Evolutionary conservation across 306 rosid species (phyloP).

Genomic region (Astragalus glycyphyllos): DNA sequence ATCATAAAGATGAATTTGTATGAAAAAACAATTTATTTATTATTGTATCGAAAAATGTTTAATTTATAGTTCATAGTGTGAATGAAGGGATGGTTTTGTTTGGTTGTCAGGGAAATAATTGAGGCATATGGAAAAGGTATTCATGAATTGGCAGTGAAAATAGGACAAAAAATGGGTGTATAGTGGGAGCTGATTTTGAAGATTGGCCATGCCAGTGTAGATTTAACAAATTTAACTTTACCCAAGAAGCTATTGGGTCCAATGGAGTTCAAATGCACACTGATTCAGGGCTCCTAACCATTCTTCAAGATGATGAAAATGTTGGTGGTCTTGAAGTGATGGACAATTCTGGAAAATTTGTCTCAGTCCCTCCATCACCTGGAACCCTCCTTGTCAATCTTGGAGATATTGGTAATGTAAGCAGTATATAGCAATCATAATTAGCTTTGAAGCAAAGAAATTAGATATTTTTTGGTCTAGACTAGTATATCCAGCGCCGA

Average conservation of each 20-base stretch:
- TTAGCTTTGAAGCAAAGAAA: too few species aligned
- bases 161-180: slow-evolving; percentile 51
- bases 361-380: slow-evolving; percentile 51
- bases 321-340: slow-evolving; percentile 71
- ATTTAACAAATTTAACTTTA: slow-evolving; percentile 67
- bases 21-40: too few species aligned
- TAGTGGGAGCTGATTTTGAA: slow-evolving; percentile 41
- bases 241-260: slow-evolving; percentile 50
- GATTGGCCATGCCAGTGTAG: slow-evolving; percentile 62
- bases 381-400: slow-evolving; percentile 59
- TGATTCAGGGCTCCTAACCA: slow-evolving; percentile 61
- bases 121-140: slow-evolving; percentile 51
- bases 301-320: slow-evolving; percentile 72
- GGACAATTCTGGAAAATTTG: slow-evolving; percentile 47
- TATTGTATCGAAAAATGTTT: too few species aligned
- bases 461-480: too few species aligned
- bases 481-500: too few species aligned
- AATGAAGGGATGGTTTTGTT: neutral
- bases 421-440: neutral
- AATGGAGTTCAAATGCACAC: slow-evolving; percentile 59
- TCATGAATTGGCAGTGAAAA: slow-evolving; percentile 44
- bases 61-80: neutral
- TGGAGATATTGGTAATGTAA: slow-evolving; percentile 63
- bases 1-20: too few species aligned
- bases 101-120: slow-evolving; percentile 35